Percentiles rank a stretch among this genome's conserved stretches.
Conservation (phyloP, 345 rosid species). For the Pugionium cornutum region DNA sequence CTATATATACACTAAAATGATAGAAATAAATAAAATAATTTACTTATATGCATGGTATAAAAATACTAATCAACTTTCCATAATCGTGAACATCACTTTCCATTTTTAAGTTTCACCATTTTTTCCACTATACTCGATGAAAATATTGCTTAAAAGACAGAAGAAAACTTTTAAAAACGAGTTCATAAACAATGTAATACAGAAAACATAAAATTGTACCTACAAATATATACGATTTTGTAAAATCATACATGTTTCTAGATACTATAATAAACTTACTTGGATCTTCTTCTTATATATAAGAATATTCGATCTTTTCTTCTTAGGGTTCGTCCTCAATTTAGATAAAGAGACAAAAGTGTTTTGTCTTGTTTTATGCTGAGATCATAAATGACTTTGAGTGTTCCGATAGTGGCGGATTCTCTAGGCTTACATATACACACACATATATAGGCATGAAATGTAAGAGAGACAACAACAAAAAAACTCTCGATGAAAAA, state of each 20-base stretch:
- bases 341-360: slow-evolving; percentile 33
- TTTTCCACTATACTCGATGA: not conserved
- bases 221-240: not conserved
- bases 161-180: too few species aligned
- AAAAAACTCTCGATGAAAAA: slow-evolving; percentile 39
- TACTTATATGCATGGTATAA: slow-evolving; percentile 22
- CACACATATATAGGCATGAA: slow-evolving; percentile 27
- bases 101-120: slow-evolving; percentile 4
- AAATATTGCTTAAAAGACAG: too few species aligned
- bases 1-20: not conserved
- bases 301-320: not conserved
- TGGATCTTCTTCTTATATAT: slow-evolving; percentile 33
- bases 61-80: not conserved
- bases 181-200: too few species aligned
- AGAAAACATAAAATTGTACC: too few species aligned
- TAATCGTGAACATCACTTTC: too few species aligned
- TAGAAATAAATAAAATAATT: too few species aligned
- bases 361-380: slow-evolving; percentile 14
- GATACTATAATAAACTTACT: slow-evolving; percentile 29
- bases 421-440: slow-evolving; percentile 34
- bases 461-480: slow-evolving; percentile 34
- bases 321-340: slow-evolving; percentile 22
- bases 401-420: slow-evolving; percentile 28
- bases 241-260: slow-evolving; percentile 9
- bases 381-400: slow-evolving; percentile 28